These are phyloP conservation scores for Inga leiocalycina DNA, from an alignment of 306 rosid species.

Conservation along the genomic window DNA sequence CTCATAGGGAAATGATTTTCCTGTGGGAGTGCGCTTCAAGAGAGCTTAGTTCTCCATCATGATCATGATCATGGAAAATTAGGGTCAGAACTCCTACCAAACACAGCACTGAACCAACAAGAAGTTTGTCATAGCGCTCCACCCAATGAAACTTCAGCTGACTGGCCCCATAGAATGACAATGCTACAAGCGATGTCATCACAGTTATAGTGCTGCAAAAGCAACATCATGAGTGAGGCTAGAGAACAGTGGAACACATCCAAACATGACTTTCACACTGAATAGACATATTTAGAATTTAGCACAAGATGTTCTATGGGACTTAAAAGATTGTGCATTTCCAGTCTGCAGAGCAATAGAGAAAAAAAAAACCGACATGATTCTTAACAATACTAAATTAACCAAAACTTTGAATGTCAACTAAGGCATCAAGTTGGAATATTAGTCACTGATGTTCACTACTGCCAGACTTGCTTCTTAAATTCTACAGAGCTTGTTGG, in stretches of 20 bases:
- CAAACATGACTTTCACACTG: constrained; percentile 29
- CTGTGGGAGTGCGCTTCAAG: constrained; percentile 66
- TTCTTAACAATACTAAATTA: neutral
- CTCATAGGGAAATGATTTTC: constrained; percentile 63
- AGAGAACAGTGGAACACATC: constrained; percentile 6
- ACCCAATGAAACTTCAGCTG: constrained; percentile 98
- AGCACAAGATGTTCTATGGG: constrained; percentile 20
- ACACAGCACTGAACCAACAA: constrained; percentile 88
- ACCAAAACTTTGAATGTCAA: neutral
- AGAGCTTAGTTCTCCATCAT: constrained; percentile 57
- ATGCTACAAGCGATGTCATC: constrained; percentile 96
- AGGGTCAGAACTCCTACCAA: constrained; percentile 86
- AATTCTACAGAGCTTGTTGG: neutral
- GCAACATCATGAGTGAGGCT: constrained; percentile 25
- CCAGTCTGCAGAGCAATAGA: constrained; percentile 16
- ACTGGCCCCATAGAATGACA: constrained; percentile 95
- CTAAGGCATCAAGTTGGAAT: constrained; percentile 8
- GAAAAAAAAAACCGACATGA: constrained; percentile 12
- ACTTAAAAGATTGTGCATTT: constrained; percentile 11
- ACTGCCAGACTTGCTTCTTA: constrained; percentile 11
- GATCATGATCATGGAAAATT: constrained; percentile 74
- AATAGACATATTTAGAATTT: constrained; percentile 29
- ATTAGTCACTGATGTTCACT: neutral
- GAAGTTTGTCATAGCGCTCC: constrained; percentile 93
- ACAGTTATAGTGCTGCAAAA: constrained; percentile 88